A percentile compares a stretch with the other conserved stretches of the same genome.
Evolutionary conservation across 2,329 filamentous ascomycete genomes (phyloP).

Genomic region (Didymella pinodella): DNA sequence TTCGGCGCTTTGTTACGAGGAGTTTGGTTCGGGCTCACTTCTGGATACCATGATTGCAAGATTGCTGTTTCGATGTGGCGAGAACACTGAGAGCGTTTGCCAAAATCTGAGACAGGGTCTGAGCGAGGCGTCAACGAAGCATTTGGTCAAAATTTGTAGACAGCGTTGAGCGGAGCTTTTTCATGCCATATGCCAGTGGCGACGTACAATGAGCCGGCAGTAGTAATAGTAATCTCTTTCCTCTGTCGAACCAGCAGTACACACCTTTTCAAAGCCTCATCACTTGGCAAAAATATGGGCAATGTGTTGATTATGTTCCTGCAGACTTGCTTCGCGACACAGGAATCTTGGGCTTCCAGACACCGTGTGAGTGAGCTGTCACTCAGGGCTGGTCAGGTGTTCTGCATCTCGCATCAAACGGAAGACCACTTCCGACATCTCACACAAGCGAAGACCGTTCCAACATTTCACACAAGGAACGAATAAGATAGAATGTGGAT

Average conservation of each 20-base stretch:
- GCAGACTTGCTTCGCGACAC: background rate
- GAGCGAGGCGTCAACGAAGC: background rate
- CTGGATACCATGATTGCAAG: constrained; percentile 17
- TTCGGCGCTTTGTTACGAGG: constrained; percentile 5
- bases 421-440: no score
- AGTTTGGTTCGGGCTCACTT: constrained; percentile 7
- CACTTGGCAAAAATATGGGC: no score
- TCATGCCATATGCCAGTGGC: background rate
- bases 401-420: no score
- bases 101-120: background rate
- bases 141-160: background rate
- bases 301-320: background rate
- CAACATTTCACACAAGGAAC: no score
- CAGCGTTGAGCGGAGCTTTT: background rate
- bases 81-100: background rate
- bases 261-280: background rate
- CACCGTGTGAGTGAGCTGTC: no score
- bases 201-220: constrained; percentile 11
- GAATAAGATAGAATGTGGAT: background rate
- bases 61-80: constrained; percentile 7
- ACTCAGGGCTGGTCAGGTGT: no score
- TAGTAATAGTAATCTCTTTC: constrained; percentile 22
- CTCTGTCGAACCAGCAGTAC: background rate
- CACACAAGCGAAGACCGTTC: no score
- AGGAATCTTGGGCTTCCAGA: background rate